Evolutionary conservation across 129 eudicot genomes (phyloP).

Genomic region (Pseudognaphalium luteoalbum): DNA sequence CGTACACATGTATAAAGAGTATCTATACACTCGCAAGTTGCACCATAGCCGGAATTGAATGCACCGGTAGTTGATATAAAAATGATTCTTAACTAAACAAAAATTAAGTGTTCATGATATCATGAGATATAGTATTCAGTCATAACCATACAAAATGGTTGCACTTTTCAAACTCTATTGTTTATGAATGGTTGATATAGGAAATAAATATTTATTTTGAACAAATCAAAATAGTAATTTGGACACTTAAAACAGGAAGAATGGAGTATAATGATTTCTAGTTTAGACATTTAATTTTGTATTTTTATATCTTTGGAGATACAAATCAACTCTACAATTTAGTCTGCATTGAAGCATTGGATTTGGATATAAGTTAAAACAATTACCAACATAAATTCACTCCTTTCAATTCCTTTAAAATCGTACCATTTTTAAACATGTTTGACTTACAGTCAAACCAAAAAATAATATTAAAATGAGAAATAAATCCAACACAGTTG

Average conservation of each 20-base stretch:
- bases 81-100: not conserved
- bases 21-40: not conserved
- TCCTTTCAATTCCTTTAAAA: not conserved
- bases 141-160: not conserved
- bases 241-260: no score
- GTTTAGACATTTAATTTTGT: no score
- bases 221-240: no score
- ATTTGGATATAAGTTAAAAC: not conserved
- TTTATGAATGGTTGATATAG: no score
- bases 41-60: not conserved
- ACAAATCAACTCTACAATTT: no score
- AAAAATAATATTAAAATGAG: not conserved
- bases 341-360: no score
- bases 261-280: no score
- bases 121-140: not conserved
- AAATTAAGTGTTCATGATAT: not conserved
- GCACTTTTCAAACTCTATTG: no score
- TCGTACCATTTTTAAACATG: not conserved
- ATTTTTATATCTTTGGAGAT: no score
- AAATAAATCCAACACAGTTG: not conserved
- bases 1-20: not conserved
- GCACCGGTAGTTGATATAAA: no score
- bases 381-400: not conserved
- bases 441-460: constrained; percentile 22
- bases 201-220: no score